Evolutionary conservation across 306 rosid genomes (phyloP).

Genomic region (Inga leiocalycina): DNA sequence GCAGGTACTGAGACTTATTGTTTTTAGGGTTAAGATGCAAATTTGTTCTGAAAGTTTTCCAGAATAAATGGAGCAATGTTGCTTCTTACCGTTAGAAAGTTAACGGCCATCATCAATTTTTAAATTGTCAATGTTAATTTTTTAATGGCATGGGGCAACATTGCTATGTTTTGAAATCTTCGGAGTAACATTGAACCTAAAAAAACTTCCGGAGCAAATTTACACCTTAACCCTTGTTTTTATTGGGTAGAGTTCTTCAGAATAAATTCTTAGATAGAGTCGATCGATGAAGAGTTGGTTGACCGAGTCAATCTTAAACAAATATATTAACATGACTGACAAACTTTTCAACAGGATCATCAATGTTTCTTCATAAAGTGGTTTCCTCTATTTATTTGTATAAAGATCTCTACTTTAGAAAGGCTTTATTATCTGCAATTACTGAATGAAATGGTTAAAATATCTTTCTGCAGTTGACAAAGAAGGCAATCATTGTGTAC

Average conservation of each 20-base stretch:
- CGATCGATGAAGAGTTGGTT: background rate
- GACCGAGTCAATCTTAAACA: background rate
- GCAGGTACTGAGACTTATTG: constrained; percentile 45
- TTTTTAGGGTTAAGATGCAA: background rate
- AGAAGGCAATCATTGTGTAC: constrained; percentile 73
- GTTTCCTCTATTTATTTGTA: background rate
- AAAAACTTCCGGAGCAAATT: too few relatives aligned
- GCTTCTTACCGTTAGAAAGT: too few relatives aligned
- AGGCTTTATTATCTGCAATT: constrained; percentile 1
- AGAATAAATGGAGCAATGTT: background rate
- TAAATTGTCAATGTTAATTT: too few relatives aligned
- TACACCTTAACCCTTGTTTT: background rate
- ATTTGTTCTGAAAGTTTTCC: too few relatives aligned
- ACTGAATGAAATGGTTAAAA: constrained; percentile 6
- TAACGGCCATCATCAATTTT: too few relatives aligned
- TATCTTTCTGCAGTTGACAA: constrained; percentile 61
- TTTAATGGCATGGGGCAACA: too few relatives aligned
- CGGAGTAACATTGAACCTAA: too few relatives aligned
- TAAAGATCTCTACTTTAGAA: background rate
- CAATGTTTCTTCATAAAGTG: background rate
- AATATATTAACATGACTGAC: background rate
- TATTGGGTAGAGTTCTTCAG: background rate
- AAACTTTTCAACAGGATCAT: background rate
- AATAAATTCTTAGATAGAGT: background rate
- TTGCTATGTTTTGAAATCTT: too few relatives aligned